Conservation (phyloP, 2,329 filamentous ascomycete species). For the Alternaria sp. region DNA sequence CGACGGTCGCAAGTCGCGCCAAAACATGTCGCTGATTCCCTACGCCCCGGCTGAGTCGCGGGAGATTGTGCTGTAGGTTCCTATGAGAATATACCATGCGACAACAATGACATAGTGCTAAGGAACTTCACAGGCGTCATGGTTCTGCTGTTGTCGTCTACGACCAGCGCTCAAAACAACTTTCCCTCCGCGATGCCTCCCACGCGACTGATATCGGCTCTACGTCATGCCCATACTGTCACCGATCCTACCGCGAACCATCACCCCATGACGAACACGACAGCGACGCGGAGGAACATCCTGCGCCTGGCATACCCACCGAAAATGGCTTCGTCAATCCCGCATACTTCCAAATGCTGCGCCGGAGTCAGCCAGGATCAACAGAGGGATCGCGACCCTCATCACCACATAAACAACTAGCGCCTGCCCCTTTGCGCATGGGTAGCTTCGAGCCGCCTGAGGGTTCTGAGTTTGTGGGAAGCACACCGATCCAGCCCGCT, state of each 20-base stretch:
- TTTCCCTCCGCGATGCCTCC: slow-evolving; percentile 75
- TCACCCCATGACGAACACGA: slow-evolving; percentile 40
- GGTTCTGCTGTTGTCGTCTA: slow-evolving; percentile 91
- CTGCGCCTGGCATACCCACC: slow-evolving; percentile 37
- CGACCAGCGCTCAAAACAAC: slow-evolving; percentile 81
- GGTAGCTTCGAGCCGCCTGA: slow-evolving; percentile 50
- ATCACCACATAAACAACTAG: slow-evolving; percentile 56
- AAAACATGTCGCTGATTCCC: slow-evolving; percentile 73
- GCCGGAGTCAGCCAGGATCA: slow-evolving; percentile 61
- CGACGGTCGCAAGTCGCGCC: slow-evolving; percentile 36
- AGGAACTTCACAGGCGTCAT: slow-evolving; percentile 70
- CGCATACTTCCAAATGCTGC: slow-evolving; percentile 94
- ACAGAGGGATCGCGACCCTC: slow-evolving; percentile 55
- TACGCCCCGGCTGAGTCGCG: slow-evolving; percentile 75
- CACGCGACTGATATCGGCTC: slow-evolving; percentile 61
- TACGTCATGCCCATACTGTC: slow-evolving; percentile 87
- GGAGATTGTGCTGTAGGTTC: slow-evolving; percentile 78
- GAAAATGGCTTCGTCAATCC: slow-evolving; percentile 80
- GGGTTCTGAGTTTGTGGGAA: slow-evolving; percentile 58
- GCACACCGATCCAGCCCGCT: slow-evolving; percentile 48
- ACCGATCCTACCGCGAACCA: slow-evolving; percentile 68
- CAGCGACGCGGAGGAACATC: slow-evolving; percentile 40
- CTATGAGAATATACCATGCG: neutral
- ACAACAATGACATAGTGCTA: slow-evolving; percentile 8
- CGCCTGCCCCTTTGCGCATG: slow-evolving; percentile 38